phyloP scores from a whole-genome alignment of 2,329 filamentous ascomycete genomes.

The Sporothrix brunneoviolacea region DNA sequence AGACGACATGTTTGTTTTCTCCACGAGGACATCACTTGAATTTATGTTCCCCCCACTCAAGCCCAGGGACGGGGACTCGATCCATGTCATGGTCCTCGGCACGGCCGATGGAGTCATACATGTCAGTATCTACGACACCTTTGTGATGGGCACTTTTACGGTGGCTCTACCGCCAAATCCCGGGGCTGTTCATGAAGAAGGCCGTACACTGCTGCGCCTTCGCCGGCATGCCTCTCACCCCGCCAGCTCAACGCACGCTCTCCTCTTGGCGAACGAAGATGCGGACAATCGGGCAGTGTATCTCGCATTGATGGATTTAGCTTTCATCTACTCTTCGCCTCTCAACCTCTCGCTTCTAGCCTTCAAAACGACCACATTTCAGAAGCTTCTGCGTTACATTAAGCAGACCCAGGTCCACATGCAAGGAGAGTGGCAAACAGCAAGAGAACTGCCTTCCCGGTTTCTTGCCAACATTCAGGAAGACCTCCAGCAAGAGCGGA shows the following conservation, averaged over 20 bases:
- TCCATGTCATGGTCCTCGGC: conserved; percentile 72
- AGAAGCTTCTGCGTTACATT: conserved; percentile 80
- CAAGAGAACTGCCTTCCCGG: conserved; percentile 68
- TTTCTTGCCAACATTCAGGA: conserved; percentile 74
- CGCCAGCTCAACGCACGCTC: conserved; percentile 65
- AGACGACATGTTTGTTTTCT: conserved; percentile 57
- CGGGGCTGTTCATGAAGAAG: background rate
- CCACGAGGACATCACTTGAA: conserved; percentile 61
- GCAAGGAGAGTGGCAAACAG: conserved; percentile 73
- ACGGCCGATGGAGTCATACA: conserved; percentile 65
- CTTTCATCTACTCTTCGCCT: conserved; percentile 70
- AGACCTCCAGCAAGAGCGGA: conserved; percentile 57
- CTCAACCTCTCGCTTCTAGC: conserved; percentile 78
- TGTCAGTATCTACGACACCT: conserved; percentile 78
- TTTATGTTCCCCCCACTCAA: conserved; percentile 59
- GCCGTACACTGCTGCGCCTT: conserved; percentile 24
- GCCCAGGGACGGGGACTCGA: conserved; percentile 61
- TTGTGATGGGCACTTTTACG: conserved; percentile 64
- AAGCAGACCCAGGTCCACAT: conserved; percentile 75
- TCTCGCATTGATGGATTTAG: conserved; percentile 73
- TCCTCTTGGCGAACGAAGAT: conserved; percentile 47
- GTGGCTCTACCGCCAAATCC: conserved; percentile 32
- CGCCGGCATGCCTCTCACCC: conserved; percentile 64
- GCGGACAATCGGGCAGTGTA: conserved; percentile 41
- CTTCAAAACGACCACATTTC: conserved; percentile 78